Conservation (phyloP, 2,329 filamentous ascomycete genomes). For the Claviceps fusiformis region DNA sequence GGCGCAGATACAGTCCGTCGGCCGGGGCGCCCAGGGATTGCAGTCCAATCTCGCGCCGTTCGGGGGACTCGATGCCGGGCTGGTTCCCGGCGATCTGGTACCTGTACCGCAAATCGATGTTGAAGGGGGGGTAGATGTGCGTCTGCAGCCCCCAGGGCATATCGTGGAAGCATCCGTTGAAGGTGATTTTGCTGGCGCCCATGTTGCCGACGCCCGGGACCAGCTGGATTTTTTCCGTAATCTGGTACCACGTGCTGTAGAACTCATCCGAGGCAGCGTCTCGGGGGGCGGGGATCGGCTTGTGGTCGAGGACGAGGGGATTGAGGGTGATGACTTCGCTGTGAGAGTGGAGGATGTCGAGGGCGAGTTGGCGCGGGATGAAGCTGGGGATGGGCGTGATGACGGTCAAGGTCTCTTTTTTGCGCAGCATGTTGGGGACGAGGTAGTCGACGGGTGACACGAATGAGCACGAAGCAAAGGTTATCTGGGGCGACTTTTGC, state of each 20-base stretch:
- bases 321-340: constrained; percentile 59
- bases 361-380: constrained; percentile 57
- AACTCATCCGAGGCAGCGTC: constrained; percentile 56
- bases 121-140: constrained; percentile 56
- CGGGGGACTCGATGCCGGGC: constrained; percentile 47
- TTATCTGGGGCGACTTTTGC: not conserved
- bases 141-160: constrained; percentile 60
- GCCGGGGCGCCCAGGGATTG: constrained; percentile 43
- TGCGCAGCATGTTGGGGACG: constrained; percentile 34
- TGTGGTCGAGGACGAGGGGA: constrained; percentile 51
- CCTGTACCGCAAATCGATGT: constrained; percentile 52
- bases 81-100: constrained; percentile 58
- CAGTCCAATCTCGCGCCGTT: constrained; percentile 47
- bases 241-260: constrained; percentile 64
- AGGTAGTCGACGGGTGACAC: too few species aligned
- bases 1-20: constrained; percentile 53
- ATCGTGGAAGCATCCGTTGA: constrained; percentile 60
- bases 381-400: constrained; percentile 57
- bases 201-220: constrained; percentile 52
- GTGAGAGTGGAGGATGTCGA: constrained; percentile 60
- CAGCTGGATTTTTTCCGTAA: constrained; percentile 54
- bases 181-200: constrained; percentile 51
- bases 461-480: too few species aligned
- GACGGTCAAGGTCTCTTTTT: constrained; percentile 53
- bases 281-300: constrained; percentile 51